phyloP scores from a whole-genome alignment of 371 early-diverging fungal genomes.

The Conidiobolus incongruus region DNA sequence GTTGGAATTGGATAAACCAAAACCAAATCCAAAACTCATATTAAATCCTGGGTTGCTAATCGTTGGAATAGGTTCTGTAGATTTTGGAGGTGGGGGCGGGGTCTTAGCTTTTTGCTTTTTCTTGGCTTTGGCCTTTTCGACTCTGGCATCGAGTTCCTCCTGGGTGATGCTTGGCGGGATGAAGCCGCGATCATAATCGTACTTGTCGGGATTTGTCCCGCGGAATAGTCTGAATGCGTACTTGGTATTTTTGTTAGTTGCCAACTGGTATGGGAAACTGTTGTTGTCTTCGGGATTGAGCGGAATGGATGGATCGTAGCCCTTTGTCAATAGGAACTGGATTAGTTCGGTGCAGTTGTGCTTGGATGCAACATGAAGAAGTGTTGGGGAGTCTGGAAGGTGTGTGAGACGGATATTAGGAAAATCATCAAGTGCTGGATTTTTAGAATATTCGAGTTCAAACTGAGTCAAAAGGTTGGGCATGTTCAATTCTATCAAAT shows the following conservation, averaged over 20 bases:
- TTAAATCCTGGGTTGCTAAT: no score
- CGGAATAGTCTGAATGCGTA: conserved; percentile 58
- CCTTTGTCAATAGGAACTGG: conserved; percentile 19
- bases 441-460: conserved; percentile 14
- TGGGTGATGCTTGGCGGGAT: conserved; percentile 58
- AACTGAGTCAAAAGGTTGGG: neutral
- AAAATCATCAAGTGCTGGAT: conserved; percentile 11
- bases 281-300: neutral
- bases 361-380: conserved; percentile 40
- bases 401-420: neutral
- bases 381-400: conserved; percentile 20
- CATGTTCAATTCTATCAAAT: neutral
- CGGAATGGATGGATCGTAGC: conserved; percentile 41
- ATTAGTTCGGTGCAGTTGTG: conserved; percentile 30
- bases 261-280: conserved; percentile 55
- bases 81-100: no score
- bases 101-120: no score
- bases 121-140: conserved; percentile 31
- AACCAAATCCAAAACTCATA: no score
- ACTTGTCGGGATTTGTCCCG: conserved; percentile 28
- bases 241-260: conserved; percentile 43
- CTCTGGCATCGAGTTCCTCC: conserved; percentile 42
- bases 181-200: conserved; percentile 40
- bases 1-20: no score
- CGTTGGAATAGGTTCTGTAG: no score